A percentile compares a stretch with the other conserved stretches of the same genome.
Conservation (phyloP, 495 filamentous ascomycete species). For the Aspergillus avenaceus region DNA sequence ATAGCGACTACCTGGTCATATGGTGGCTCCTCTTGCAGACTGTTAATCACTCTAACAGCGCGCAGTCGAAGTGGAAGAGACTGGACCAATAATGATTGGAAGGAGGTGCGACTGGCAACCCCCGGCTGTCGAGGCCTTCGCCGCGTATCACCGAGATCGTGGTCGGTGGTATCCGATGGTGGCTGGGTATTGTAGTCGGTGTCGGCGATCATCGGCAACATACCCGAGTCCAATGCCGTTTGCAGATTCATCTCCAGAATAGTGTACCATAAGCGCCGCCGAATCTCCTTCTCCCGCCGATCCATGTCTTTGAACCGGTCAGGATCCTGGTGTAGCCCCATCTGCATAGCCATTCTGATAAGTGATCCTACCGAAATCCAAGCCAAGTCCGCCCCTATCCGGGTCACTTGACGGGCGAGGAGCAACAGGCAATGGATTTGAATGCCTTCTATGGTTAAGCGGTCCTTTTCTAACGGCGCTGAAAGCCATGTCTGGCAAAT, state of each 20-base stretch:
- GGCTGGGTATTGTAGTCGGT: slow-evolving; percentile 48
- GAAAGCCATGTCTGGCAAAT: slow-evolving; percentile 49
- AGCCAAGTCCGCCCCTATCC: slow-evolving; percentile 43
- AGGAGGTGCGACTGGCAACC: slow-evolving; percentile 9
- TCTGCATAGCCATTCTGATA: slow-evolving; percentile 49
- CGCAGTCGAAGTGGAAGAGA: slow-evolving; percentile 40
- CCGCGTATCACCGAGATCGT: slow-evolving; percentile 19
- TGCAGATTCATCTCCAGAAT: slow-evolving; percentile 54
- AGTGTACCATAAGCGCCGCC: slow-evolving; percentile 54
- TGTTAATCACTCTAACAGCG: slow-evolving; percentile 38
- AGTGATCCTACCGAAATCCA: slow-evolving; percentile 52
- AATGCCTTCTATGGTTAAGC: slow-evolving; percentile 35
- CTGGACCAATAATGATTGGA: slow-evolving; percentile 41
- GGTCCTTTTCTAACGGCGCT: slow-evolving; percentile 45
- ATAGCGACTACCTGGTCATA: slow-evolving; percentile 42
- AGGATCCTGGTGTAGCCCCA: slow-evolving; percentile 54
- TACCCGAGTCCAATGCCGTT: slow-evolving; percentile 47
- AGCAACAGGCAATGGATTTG: slow-evolving; percentile 49
- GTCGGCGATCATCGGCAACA: slow-evolving; percentile 44
- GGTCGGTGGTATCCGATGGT: slow-evolving; percentile 47
- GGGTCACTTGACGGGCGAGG: slow-evolving; percentile 44
- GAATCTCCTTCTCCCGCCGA: slow-evolving; percentile 38
- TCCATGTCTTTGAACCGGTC: slow-evolving; percentile 37
- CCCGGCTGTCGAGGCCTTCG: background rate
- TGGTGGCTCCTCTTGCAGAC: slow-evolving; percentile 38